Evolutionary conservation across 345 rosid species (phyloP).

Genomic region (Acer campestre): DNA sequence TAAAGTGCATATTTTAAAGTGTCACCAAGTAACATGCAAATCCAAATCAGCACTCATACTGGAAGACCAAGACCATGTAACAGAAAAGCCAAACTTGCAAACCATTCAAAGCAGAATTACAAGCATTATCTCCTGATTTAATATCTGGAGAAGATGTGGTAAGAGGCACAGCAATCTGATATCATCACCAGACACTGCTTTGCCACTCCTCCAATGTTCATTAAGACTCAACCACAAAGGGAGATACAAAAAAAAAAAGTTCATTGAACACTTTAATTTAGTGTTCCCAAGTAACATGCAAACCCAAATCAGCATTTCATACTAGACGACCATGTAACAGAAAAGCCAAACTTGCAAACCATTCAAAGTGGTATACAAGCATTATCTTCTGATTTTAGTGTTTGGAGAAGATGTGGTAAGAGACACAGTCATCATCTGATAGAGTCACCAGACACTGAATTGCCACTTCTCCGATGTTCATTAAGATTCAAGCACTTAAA

Average conservation of each 20-base stretch:
- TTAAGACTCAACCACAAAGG: background rate
- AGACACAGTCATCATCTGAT: constrained; percentile 35
- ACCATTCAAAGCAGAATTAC: constrained; percentile 31
- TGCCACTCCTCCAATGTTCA: constrained; percentile 36
- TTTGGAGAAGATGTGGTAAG: constrained; percentile 40
- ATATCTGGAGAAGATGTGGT: constrained; percentile 41
- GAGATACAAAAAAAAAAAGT: no score
- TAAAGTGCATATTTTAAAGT: background rate
- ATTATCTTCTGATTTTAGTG: constrained; percentile 46
- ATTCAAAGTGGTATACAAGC: constrained; percentile 36
- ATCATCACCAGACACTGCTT: constrained; percentile 38
- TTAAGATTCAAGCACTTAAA: background rate
- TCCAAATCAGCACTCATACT: background rate
- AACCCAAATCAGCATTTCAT: background rate
- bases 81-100: constrained; percentile 70
- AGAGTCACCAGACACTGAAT: constrained; percentile 37
- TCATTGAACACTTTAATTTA: background rate
- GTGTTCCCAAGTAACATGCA: background rate
- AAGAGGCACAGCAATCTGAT: constrained; percentile 36
- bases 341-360: constrained; percentile 67
- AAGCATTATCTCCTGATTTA: constrained; percentile 52
- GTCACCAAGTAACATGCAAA: background rate
- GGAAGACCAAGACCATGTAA: constrained; percentile 23
- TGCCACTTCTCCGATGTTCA: constrained; percentile 36
- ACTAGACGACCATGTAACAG: constrained; percentile 32